Conservation (phyloP, 2,329 filamentous ascomycete genomes). For the Alternaria rosae region DNA sequence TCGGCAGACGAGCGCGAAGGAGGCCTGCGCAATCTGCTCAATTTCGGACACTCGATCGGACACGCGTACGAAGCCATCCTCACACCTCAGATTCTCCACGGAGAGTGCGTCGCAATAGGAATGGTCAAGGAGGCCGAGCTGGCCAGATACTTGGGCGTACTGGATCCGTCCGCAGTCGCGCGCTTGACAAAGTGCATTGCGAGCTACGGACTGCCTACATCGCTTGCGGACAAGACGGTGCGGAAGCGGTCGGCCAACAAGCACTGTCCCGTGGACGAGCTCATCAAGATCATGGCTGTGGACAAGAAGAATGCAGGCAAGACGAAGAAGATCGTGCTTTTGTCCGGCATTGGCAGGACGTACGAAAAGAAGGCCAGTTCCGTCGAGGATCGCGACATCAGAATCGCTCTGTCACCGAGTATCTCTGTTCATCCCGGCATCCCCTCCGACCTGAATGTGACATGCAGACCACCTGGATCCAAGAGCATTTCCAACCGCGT, state of each 20-base stretch:
- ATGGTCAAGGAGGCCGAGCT: constrained; percentile 99
- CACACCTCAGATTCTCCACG: constrained; percentile 93
- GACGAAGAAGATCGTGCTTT: constrained; percentile 93
- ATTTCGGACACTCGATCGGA: constrained; percentile 97
- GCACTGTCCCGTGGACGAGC: constrained; percentile 81
- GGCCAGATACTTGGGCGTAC: constrained; percentile 83
- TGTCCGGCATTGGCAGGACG: constrained; percentile 88
- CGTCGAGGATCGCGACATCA: constrained; percentile 85
- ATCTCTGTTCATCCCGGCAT: constrained; percentile 78
- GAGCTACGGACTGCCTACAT: constrained; percentile 90
- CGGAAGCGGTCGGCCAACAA: constrained; percentile 85
- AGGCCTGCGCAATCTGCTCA: constrained; percentile 90
- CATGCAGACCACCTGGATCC: constrained; percentile 88
- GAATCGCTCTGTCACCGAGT: constrained; percentile 81
- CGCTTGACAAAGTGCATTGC: constrained; percentile 90
- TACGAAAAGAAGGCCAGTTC: constrained; percentile 87
- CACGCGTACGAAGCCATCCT: constrained; percentile 96
- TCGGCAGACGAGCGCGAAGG: constrained; percentile 94
- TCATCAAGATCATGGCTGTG: constrained; percentile 93
- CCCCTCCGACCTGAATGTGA: constrained; percentile 68
- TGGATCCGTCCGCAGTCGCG: constrained; percentile 86
- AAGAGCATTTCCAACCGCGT: constrained; percentile 98
- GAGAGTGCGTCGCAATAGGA: constrained; percentile 93
- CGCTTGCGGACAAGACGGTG: constrained; percentile 82
- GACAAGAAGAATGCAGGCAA: constrained; percentile 98